Evolutionary conservation across 768 basidiomycete species (phyloP).

Genomic region (Russula brevipes): DNA sequence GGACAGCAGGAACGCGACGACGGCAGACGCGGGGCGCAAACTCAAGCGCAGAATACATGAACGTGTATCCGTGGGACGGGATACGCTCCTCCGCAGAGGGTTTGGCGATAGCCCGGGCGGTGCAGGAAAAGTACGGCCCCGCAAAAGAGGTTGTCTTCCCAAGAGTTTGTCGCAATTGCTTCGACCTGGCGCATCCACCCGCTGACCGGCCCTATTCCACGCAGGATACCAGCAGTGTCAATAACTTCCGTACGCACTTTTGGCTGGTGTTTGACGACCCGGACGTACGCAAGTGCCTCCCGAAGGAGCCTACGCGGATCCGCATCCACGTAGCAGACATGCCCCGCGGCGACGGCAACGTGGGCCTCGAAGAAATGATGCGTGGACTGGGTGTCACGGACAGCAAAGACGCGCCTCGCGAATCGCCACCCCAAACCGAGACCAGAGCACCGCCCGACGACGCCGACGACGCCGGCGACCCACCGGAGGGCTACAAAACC

Average conservation of each 20-base stretch:
- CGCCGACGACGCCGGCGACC: neutral
- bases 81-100: conserved; percentile 19
- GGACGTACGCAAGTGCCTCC: conserved; percentile 5
- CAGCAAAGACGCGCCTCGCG: neutral
- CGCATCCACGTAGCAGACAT: conserved; percentile 5
- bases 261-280: conserved; percentile 19
- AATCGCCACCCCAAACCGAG: neutral
- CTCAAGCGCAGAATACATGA: conserved; percentile 4
- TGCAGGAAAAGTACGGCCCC: conserved; percentile 20
- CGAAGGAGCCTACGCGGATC: neutral
- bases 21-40: neutral
- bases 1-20: neutral
- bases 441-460: neutral
- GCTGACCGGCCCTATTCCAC: neutral
- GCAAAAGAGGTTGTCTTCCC: conserved; percentile 16
- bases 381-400: conserved; percentile 4
- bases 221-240: neutral
- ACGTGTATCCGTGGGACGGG: conserved; percentile 3
- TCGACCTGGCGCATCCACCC: no score
- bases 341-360: conserved; percentile 10
- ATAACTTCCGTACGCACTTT: conserved; percentile 8
- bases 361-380: conserved; percentile 21
- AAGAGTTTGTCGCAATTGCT: conserved; percentile 13
- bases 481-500: neutral
- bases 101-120: conserved; percentile 12